phyloP scores from a whole-genome alignment of 2,329 filamentous ascomycete species.

The Cladosporium austrohemisphaericum region DNA sequence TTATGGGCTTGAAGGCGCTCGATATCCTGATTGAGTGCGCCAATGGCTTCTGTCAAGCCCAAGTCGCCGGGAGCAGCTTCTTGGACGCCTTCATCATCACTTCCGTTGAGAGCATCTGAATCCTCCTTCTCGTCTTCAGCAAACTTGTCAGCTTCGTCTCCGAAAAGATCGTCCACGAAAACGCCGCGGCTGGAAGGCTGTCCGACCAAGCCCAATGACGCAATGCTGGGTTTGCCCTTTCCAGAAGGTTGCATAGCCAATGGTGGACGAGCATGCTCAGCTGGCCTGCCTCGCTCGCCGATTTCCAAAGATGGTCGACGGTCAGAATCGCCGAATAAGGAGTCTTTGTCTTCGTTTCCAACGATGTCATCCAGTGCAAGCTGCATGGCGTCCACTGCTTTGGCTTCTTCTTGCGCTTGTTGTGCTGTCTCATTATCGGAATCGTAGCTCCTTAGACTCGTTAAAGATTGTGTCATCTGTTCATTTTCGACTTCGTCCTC shows the following conservation, averaged over 20 bases:
- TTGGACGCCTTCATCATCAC: slow-evolving; percentile 77
- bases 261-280: slow-evolving; percentile 19
- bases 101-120: slow-evolving; percentile 55
- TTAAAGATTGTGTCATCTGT: slow-evolving; percentile 69
- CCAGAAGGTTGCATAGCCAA: slow-evolving; percentile 20
- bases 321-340: slow-evolving; percentile 59
- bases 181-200: slow-evolving; percentile 84
- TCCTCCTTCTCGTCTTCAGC: slow-evolving; percentile 83
- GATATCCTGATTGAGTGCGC: slow-evolving; percentile 81
- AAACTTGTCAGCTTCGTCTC: slow-evolving; percentile 81
- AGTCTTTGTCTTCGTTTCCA: slow-evolving; percentile 65
- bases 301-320: slow-evolving; percentile 54
- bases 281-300: slow-evolving; percentile 17
- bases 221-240: slow-evolving; percentile 73
- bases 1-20: slow-evolving; percentile 85
- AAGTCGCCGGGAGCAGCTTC: slow-evolving; percentile 93
- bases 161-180: slow-evolving; percentile 89
- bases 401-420: slow-evolving; percentile 60
- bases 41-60: slow-evolving; percentile 88
- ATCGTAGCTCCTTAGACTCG: slow-evolving; percentile 78
- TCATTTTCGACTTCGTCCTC: slow-evolving; percentile 78
- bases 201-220: slow-evolving; percentile 86
- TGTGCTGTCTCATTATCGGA: slow-evolving; percentile 60
- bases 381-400: slow-evolving; percentile 89
- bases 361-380: slow-evolving; percentile 89